Evolutionary conservation across 805 yeast genomes (phyloP), one percentile per base, ranked within the genome.

Genomic region (Starmerella vaccinii): DNA sequence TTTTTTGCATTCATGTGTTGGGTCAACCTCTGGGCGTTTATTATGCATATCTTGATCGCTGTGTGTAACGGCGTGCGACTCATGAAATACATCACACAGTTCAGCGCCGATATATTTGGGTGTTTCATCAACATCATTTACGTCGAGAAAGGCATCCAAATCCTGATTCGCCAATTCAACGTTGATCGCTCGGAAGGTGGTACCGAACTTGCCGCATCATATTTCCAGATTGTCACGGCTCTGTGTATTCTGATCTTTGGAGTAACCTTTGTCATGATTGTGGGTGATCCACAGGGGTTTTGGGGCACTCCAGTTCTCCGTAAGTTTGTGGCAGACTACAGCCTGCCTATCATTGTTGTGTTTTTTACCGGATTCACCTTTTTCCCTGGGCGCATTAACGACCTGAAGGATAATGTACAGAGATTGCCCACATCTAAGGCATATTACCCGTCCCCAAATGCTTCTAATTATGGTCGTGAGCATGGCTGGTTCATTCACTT

Each of bases 1-100:
- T 88, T 76, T 63, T 88, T 90, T 67, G 87, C 89, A 16, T 90
- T 90, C 65, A 89, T 92, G 95, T 82, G 90, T 63, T 92, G 97
- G 97, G 71, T 90, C 29, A 85, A 88, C 60, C 71, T 92, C 5
- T 90, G 98, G 98, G 75, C 86, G 4, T 82, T 83, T 85, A 73
- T 80, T 12, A 74, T 85, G 68, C 97, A 92, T 67, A 69, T 85
- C 23, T 52, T 80, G 1, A 71, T 90, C 34, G 89, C 96, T 0
- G 54, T 82, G 2, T 67, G 76, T 47, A 90, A 90, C 64, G 69
- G 77, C 55, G 84, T 85, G 27, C 72, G 78, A 49, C 78, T 76
- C 45, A 70, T 87, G 68, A 76, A 77, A 55, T 80, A 76, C 58
- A 84, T 89, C 24, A 82, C 95, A 2, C 71, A 78, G 47, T 90